Percentiles rank a stretch among this genome's conserved stretches.
Evolutionary conservation across 192 early-diverging fungal species (phyloP).

Genomic region (Paraglomus brasilianum): DNA sequence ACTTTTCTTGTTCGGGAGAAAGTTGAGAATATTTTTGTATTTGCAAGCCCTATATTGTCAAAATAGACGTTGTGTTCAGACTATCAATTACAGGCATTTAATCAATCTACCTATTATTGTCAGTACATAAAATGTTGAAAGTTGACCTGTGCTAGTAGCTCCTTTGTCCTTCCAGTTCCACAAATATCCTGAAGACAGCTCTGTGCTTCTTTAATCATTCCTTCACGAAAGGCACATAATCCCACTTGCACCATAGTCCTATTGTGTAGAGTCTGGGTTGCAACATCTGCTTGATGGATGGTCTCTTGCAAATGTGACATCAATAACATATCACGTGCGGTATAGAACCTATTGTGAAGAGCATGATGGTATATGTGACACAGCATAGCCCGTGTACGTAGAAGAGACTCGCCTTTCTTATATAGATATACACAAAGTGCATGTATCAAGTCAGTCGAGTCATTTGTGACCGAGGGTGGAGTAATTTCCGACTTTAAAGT

Average conservation of each 20-base stretch:
- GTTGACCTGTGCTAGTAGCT: slow-evolving; percentile 87
- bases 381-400: slow-evolving; percentile 92
- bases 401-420: slow-evolving; percentile 74
- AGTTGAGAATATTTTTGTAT: slow-evolving; percentile 73
- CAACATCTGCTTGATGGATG: slow-evolving; percentile 82
- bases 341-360: slow-evolving; percentile 91
- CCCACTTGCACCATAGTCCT: slow-evolving; percentile 95
- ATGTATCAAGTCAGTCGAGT: slow-evolving; percentile 69
- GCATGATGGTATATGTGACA: slow-evolving; percentile 98
- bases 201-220: slow-evolving; percentile 86
- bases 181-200: slow-evolving; percentile 87
- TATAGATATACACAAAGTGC: slow-evolving; percentile 88
- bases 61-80: not conserved
- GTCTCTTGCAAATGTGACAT: slow-evolving; percentile 99
- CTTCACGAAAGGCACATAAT: slow-evolving; percentile 92
- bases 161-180: slow-evolving; percentile 81
- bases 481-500: slow-evolving; percentile 50
- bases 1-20: slow-evolving; percentile 87
- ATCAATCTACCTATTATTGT: not conserved
- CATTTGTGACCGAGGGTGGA: slow-evolving; percentile 40
- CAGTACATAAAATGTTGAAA: not conserved
- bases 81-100: not conserved
- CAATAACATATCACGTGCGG: slow-evolving; percentile 92
- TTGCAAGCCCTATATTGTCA: slow-evolving; percentile 52
- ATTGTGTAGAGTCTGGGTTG: slow-evolving; percentile 95